Conservation (phyloP, 164 flowering plant genomes). For the Aristolochia californica region DNA sequence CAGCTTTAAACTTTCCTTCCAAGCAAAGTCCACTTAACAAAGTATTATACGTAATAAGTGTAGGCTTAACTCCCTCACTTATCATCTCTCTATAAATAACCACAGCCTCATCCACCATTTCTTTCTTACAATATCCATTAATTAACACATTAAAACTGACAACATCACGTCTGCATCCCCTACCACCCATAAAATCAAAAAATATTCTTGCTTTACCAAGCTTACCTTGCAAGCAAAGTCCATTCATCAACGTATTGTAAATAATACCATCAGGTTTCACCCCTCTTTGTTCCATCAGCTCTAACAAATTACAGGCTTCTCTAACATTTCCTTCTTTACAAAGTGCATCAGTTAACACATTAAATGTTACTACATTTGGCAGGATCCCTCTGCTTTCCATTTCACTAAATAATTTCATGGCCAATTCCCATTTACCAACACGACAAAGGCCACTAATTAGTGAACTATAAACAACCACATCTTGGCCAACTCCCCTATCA, state of each 20-base stretch:
- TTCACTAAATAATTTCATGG: constrained; percentile 28
- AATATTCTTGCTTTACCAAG: constrained; percentile 52
- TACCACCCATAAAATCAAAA: constrained; percentile 49
- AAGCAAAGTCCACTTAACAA: no score
- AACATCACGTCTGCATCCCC: constrained; percentile 58
- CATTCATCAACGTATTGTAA: constrained; percentile 70
- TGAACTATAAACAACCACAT: no score
- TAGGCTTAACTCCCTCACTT: constrained; percentile 56
- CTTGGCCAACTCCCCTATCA: constrained; percentile 50
- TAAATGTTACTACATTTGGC: constrained; percentile 70
- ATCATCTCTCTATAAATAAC: constrained; percentile 71
- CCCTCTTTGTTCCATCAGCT: constrained; percentile 57
- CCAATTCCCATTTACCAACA: constrained; percentile 53
- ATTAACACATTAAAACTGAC: constrained; percentile 62
- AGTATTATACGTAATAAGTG: constrained; percentile 78
- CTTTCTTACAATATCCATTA: no score
- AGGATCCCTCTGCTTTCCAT: constrained; percentile 43
- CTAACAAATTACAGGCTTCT: constrained; percentile 44
- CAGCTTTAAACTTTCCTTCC: no score
- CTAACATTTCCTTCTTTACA: constrained; percentile 43
- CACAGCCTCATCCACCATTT: constrained; percentile 47
- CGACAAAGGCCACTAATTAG: no score
- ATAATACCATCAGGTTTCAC: constrained; percentile 51
- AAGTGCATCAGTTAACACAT: constrained; percentile 60
- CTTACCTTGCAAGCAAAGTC: constrained; percentile 53